Base-by-base conservation (phyloP, 495 filamentous ascomycete genomes). In the Elasticomyces elasticus region DNA sequence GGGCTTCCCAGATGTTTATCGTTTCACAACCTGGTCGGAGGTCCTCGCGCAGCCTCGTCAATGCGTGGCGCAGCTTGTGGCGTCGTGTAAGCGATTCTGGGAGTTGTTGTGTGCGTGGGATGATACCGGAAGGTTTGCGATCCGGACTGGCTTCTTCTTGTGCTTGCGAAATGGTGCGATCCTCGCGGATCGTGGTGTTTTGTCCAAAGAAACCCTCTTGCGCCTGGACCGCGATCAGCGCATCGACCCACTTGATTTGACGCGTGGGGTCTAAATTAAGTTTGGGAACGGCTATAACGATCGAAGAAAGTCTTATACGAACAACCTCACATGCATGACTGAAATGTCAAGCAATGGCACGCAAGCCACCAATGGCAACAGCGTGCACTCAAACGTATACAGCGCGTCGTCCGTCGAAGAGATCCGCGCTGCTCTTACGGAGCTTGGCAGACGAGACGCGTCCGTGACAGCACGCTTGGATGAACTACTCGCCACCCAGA, bases 391-490 rank as follows among this genome's bases (percentile, higher is more conserved):
- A 5, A 31, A 19, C 25, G 45, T 60, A 17, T 57, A 57, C 33
- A 49, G 17, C 20, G 58, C 54, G 1, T 37, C 42, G 5, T 52
- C 58, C 1, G 51, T 61, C 17, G 48, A 44, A 3, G 87, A 94
- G 58, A 84, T 98, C 65, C 83, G 81, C 57, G 76, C 83, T 52
- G 79, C 84, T 24, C 76, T 98, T 51, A 75, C 80, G 41, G 73
- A 79, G 62, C 79, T 98, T 26, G 81, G 84, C 60, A 72, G 76
- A 28, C 87, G 85, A 59, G 90, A 97, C 71, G 73, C 81, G 40
- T 65, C 77, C 37, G 77, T 95, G 35, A 89, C 86, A 1, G 70
- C 73, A 43, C 82, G 82, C 22, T 81, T 98, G n/a, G 76, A 86
- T 64, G 71, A 76, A 25, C 78, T 95, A 35, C 70, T 95, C 23